phyloP scores from a whole-genome alignment of 345 rosid species.

The Viola odorata region DNA sequence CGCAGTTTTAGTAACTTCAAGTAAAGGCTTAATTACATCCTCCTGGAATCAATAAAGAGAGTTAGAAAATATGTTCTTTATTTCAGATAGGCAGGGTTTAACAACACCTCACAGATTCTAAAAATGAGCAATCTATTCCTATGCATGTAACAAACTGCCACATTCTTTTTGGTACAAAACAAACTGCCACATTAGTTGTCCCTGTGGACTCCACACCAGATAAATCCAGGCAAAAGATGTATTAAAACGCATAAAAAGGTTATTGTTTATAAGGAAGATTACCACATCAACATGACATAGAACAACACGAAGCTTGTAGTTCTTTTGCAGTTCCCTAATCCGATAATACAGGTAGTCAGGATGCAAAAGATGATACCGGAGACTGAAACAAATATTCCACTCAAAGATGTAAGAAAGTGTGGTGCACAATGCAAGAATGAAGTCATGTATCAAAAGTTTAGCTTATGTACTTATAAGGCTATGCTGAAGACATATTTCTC shows the following conservation, averaged over 20 bases:
- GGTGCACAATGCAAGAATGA: not conserved
- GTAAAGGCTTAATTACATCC: conserved; percentile 71
- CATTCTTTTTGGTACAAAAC: not conserved
- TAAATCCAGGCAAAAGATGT: not conserved
- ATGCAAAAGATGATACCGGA: conserved; percentile 86
- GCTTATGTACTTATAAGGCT: not conserved
- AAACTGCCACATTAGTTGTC: not conserved
- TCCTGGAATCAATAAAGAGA: conserved; percentile 43
- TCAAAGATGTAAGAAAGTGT: conserved; percentile 1
- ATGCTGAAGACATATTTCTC: not conserved
- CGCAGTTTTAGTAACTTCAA: conserved; percentile 74
- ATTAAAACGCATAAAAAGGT: not conserved
- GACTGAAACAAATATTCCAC: conserved; percentile 41
- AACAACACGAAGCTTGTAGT: conserved; percentile 79
- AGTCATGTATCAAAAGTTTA: not conserved
- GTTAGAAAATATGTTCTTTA: not conserved
- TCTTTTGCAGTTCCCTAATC: conserved; percentile 82
- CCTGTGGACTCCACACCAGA: not conserved
- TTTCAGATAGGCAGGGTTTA: not conserved
- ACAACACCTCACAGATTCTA: no score
- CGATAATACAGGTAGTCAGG: conserved; percentile 89
- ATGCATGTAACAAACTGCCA: not conserved
- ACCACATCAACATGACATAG: conserved; percentile 94
- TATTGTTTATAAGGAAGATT: conserved; percentile 19
- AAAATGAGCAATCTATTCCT: not conserved